Conservation (phyloP, 306 rosid species). For the Medicago truncatula region DNA sequence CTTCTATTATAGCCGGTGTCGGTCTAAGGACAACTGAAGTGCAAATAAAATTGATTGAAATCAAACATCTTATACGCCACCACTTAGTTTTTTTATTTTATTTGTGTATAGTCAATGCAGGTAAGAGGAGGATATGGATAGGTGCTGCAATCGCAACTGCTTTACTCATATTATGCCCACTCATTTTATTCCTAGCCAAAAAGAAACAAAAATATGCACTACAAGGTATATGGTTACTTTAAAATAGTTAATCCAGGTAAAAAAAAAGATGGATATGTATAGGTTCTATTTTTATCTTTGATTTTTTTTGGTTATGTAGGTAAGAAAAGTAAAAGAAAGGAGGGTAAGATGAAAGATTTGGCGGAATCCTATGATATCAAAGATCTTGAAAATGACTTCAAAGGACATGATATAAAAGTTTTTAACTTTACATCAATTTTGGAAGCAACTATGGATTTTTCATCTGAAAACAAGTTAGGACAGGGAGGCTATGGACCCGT, state of each 20-base stretch:
- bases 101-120: not conserved
- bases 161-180: no score
- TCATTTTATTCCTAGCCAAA: no score
- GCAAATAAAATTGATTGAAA: no score
- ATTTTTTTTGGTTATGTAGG: not conserved
- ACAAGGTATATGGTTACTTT: no score
- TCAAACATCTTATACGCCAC: no score
- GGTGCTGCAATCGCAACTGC: no score
- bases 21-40: no score
- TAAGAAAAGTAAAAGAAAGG: not conserved
- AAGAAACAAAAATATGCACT: no score
- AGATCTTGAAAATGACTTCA: not conserved
- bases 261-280: slow-evolving; percentile 36
- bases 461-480: slow-evolving; percentile 35
- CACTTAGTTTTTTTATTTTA: no score
- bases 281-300: not conserved
- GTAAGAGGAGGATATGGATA: not conserved
- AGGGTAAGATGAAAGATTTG: not conserved
- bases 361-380: not conserved
- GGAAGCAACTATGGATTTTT: slow-evolving; percentile 41
- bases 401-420: slow-evolving; percentile 11
- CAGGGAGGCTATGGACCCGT: slow-evolving; percentile 50
- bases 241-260: slow-evolving; percentile 3
- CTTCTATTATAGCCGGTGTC: no score
- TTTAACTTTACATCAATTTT: slow-evolving; percentile 33